Evolutionary conservation across 148 eudicot genomes (phyloP).

Genomic region (Tetragonia tetragonoides): DNA sequence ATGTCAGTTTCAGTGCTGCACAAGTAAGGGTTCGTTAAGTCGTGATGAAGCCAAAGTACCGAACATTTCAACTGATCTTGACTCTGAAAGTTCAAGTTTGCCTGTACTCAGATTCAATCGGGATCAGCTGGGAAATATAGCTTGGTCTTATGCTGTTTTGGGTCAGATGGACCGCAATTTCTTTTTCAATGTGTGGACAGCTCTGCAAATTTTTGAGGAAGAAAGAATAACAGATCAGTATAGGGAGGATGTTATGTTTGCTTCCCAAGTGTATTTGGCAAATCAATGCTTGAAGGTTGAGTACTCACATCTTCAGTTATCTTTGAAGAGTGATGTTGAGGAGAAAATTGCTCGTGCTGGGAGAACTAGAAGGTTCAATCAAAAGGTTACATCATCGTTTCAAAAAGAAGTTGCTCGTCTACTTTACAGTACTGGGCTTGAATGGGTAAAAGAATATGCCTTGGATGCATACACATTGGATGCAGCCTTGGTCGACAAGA

Average conservation of each 20-base stretch:
- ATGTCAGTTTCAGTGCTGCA: slow-evolving; percentile 46
- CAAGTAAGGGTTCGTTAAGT: slow-evolving; percentile 25
- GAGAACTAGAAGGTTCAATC: slow-evolving; percentile 82
- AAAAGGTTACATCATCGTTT: slow-evolving; percentile 76
- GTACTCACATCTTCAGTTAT: slow-evolving; percentile 53
- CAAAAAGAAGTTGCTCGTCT: slow-evolving; percentile 92
- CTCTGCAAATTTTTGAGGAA: slow-evolving; percentile 59
- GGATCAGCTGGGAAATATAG: slow-evolving; percentile 87
- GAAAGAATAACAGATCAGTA: slow-evolving; percentile 69
- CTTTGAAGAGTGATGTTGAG: slow-evolving; percentile 57
- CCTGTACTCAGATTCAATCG: slow-evolving; percentile 52
- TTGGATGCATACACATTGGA: slow-evolving; percentile 81
- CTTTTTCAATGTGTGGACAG: slow-evolving; percentile 68
- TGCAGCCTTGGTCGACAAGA: slow-evolving; percentile 69
- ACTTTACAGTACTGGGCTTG: slow-evolving; percentile 76
- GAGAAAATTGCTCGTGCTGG: slow-evolving; percentile 68
- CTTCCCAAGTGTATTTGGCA: slow-evolving; percentile 76
- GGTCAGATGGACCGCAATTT: slow-evolving; percentile 63
- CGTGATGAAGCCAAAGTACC: slow-evolving; percentile 22
- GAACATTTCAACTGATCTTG: slow-evolving; percentile 12
- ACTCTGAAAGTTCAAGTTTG: slow-evolving; percentile 13
- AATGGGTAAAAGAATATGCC: slow-evolving; percentile 74
- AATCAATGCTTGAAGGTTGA: slow-evolving; percentile 88
- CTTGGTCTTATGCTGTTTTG: slow-evolving; percentile 88
- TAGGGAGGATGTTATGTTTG: slow-evolving; percentile 90